A percentile compares a stretch with the other conserved stretches of the same genome.
Conservation (phyloP, 805 yeast species). For the Wickerhamomyces tratensis region DNA sequence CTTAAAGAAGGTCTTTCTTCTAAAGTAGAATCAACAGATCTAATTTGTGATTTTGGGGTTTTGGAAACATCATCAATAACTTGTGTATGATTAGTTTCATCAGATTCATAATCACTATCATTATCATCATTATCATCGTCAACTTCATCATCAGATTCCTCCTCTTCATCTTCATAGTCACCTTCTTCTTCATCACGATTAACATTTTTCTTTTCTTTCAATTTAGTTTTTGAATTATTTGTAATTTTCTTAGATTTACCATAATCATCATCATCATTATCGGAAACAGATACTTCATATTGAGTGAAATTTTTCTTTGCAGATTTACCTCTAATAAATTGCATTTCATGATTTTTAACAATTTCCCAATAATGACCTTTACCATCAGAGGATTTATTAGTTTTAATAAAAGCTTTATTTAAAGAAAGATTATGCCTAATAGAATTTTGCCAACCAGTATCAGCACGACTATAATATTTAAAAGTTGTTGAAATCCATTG, state of each 20-base stretch:
- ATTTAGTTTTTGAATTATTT: background rate
- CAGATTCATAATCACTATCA: slow-evolving; percentile 2
- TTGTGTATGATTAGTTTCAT: background rate
- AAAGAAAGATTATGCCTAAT: slow-evolving; percentile 89
- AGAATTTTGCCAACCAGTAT: slow-evolving; percentile 96
- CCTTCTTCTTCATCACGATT: too few relatives aligned
- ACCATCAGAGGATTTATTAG: slow-evolving; percentile 84
- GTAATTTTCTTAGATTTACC: background rate
- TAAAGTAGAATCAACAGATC: slow-evolving; percentile 6
- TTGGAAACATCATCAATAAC: slow-evolving; percentile 6
- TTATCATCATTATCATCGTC: too few relatives aligned
- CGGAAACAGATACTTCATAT: slow-evolving; percentile 2
- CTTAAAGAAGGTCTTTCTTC: slow-evolving; percentile 11
- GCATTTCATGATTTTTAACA: slow-evolving; percentile 71
- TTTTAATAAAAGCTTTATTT: slow-evolving; percentile 86
- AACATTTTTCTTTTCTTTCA: too few relatives aligned
- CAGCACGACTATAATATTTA: slow-evolving; percentile 71
- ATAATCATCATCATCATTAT: background rate
- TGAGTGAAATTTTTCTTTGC: slow-evolving; percentile 23
- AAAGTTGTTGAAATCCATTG: slow-evolving; percentile 87
- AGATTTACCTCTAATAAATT: slow-evolving; percentile 58
- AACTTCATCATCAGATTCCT: background rate
- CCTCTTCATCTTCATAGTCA: background rate
- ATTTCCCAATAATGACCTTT: slow-evolving; percentile 89
- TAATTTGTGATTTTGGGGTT: slow-evolving; percentile 16